Conservation (phyloP, 164 flowering plant genomes). For the Vitis rupestris region DNA sequence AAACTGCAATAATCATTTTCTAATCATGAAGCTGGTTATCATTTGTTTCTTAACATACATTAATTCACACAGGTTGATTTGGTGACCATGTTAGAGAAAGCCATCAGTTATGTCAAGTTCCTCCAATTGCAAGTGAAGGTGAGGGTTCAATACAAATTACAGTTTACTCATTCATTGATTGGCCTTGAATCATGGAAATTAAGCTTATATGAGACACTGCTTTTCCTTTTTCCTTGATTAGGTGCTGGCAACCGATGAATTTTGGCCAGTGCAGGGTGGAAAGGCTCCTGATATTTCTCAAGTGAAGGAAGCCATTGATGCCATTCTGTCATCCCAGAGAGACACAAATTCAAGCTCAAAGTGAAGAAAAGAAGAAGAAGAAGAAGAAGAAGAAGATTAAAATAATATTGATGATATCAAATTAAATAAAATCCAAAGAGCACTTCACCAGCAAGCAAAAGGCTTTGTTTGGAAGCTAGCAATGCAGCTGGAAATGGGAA, state of each 20-base stretch:
- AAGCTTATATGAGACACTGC: too few relatives aligned
- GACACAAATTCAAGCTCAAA: constrained; percentile 52
- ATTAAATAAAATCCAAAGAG: too few relatives aligned
- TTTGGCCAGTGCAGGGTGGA: constrained; percentile 94
- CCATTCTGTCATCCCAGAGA: constrained; percentile 72
- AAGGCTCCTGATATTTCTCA: constrained; percentile 91
- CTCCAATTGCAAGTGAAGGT: constrained; percentile 98
- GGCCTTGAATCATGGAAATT: too few relatives aligned
- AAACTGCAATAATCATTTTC: too few relatives aligned
- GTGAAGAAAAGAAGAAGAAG: constrained; percentile 10
- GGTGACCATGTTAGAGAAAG: constrained; percentile 95
- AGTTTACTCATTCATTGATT: background rate
- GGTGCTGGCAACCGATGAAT: constrained; percentile 97
- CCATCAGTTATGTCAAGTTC: constrained; percentile 92
- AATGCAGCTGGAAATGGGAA: too few relatives aligned
- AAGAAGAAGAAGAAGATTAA: background rate
- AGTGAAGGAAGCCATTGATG: constrained; percentile 94
- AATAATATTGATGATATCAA: background rate
- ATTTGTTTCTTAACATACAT: background rate
- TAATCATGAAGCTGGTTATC: too few relatives aligned
- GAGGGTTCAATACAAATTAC: background rate
- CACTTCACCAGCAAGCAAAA: too few relatives aligned
- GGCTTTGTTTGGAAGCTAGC: too few relatives aligned
- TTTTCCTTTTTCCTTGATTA: constrained; percentile 9
- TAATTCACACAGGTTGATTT: constrained; percentile 68